phyloP scores from a whole-genome alignment of 169 alveolate species.

The Plasmodium gallinaceum region DNA sequence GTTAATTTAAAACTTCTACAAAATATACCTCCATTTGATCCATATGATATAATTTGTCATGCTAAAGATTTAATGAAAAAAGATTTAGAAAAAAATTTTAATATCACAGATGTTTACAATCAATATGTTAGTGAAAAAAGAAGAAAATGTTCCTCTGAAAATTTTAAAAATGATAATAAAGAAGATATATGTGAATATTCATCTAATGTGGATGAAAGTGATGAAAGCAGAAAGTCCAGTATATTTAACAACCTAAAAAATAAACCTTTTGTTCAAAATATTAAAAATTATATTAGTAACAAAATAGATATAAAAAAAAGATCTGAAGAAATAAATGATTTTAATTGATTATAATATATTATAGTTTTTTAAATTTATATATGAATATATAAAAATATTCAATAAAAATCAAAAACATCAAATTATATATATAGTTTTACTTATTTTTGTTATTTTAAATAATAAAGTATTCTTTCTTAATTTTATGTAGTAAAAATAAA shows the following conservation, averaged over 20 bases:
- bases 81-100: conserved; percentile 32
- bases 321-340: conserved; percentile 5
- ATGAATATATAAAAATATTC: too few relatives aligned
- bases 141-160: conserved; percentile 34
- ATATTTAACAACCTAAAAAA: conserved; percentile 21
- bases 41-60: conserved; percentile 65
- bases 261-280: conserved; percentile 60
- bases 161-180: conserved; percentile 20
- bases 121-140: conserved; percentile 44
- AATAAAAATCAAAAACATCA: too few relatives aligned
- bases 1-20: conserved; percentile 74
- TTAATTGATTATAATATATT: neutral
- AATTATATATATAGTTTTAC: too few relatives aligned
- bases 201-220: conserved; percentile 8
- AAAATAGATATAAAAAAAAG: conserved; percentile 39
- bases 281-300: conserved; percentile 65
- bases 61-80: conserved; percentile 62
- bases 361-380: too few relatives aligned
- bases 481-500: too few relatives aligned
- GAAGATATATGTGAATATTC: conserved; percentile 12
- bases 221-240: conserved; percentile 2
- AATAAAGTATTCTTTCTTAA: too few relatives aligned
- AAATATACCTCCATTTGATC: conserved; percentile 77
- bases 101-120: conserved; percentile 55
- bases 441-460: too few relatives aligned